Evolutionary conservation across 2,329 filamentous ascomycete species (phyloP).

Genomic region (Curvularia eragrostidis): DNA sequence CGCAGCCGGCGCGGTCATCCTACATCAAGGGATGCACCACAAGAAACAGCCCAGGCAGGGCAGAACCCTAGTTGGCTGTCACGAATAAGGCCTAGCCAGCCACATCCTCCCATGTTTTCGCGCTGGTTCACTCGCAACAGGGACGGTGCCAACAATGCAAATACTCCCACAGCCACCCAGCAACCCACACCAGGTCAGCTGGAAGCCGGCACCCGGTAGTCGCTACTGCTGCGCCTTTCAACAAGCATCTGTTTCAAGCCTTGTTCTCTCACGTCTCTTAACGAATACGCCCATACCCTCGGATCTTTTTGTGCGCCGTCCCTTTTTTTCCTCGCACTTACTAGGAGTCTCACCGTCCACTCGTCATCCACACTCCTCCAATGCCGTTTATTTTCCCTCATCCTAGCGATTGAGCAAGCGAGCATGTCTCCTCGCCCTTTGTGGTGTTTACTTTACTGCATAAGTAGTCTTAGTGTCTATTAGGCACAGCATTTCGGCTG

Average conservation of each 20-base stretch:
- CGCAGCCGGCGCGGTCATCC: slow-evolving; percentile 35
- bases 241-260: not conserved
- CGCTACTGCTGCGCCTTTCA: not conserved
- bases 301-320: slow-evolving; percentile 4
- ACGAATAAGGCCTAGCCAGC: slow-evolving; percentile 23
- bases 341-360: not conserved
- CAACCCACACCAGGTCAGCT: slow-evolving; percentile 47
- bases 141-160: slow-evolving; percentile 18
- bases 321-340: not conserved
- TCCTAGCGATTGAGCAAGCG: not conserved
- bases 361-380: not conserved
- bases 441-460: not conserved
- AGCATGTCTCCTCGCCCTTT: not conserved
- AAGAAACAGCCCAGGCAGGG: slow-evolving; percentile 18
- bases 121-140: slow-evolving; percentile 42
- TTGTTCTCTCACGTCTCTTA: slow-evolving; percentile 7
- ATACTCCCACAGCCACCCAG: slow-evolving; percentile 17
- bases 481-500: slow-evolving; percentile 2
- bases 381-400: not conserved
- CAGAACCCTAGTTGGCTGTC: slow-evolving; percentile 35
- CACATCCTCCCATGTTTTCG: slow-evolving; percentile 25
- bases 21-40: slow-evolving; percentile 10
- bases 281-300: slow-evolving; percentile 9
- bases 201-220: slow-evolving; percentile 45
- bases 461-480: slow-evolving; percentile 3